Conservation (phyloP, 1,139 yeast genomes). For the Hansenula anomala region DNA sequence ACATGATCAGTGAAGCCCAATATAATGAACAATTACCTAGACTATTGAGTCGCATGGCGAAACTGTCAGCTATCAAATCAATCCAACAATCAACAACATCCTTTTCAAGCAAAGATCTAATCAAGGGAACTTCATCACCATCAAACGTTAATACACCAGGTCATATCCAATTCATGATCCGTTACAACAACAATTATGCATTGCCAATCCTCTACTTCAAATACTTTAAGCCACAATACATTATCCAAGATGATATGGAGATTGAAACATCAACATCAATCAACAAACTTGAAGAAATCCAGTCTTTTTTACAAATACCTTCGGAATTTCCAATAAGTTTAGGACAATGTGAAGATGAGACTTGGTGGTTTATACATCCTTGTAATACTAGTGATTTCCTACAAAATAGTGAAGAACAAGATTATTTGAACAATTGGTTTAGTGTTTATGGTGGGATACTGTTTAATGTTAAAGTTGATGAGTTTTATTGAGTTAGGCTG, state of each 20-base stretch:
- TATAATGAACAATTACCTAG: not conserved
- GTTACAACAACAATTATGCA: not conserved
- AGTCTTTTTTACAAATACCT: too few species aligned
- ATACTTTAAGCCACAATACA: not conserved
- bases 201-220: conserved; percentile 2
- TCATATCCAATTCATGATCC: not conserved
- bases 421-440: conserved; percentile 20
- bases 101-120: not conserved
- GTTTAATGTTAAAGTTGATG: not conserved
- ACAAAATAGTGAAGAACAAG: conserved; percentile 3
- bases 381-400: conserved; percentile 21
- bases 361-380: conserved; percentile 25
- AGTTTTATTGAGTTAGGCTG: not conserved
- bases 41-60: not conserved
- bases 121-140: not conserved
- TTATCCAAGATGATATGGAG: not conserved
- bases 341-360: not conserved
- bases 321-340: not conserved
- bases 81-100: not conserved
- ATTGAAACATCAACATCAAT: not conserved
- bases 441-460: conserved; percentile 11
- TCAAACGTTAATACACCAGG: not conserved
- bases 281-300: too few species aligned
- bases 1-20: not conserved
- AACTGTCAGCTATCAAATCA: not conserved